phyloP scores from a whole-genome alignment of 257 asterid genomes.

The Solanum chmielewskii region DNA sequence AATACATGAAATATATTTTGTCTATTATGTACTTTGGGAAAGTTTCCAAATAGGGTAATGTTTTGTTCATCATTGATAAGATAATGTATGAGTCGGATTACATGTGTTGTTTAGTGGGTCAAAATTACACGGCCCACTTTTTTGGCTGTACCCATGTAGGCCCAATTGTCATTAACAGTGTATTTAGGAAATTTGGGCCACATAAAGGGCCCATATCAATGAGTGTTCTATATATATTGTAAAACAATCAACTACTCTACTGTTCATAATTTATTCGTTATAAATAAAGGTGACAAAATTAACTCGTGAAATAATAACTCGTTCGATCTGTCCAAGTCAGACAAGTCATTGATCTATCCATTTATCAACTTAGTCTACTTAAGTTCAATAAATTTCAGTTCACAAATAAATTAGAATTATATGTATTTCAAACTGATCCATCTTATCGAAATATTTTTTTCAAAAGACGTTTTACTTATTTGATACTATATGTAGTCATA shows the following conservation, averaged over 20 bases:
- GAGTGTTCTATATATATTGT: neutral
- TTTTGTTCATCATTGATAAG: neutral
- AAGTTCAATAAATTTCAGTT: too few relatives aligned
- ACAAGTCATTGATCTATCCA: neutral
- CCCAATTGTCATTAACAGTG: neutral
- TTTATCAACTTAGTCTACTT: neutral
- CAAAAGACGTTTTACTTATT: too few relatives aligned
- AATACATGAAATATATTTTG: neutral
- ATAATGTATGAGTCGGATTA: neutral
- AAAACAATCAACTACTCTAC: neutral
- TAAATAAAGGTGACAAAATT: neutral
- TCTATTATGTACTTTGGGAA: neutral
- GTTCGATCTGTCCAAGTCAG: neutral
- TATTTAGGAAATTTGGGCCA: too few relatives aligned
- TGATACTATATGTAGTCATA: neutral
- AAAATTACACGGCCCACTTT: neutral
- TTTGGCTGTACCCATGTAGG: neutral
- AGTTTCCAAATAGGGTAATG: neutral
- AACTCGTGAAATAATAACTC: neutral
- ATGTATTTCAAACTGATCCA: neutral
- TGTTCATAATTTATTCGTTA: neutral
- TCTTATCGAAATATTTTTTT: neutral
- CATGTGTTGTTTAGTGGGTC: neutral
- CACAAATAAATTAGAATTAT: neutral
- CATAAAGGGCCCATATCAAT: neutral